A percentile compares a stretch with the other conserved stretches of the same genome.
Conservation (phyloP, 306 rosid genomes). For the Rosa multiflora region DNA sequence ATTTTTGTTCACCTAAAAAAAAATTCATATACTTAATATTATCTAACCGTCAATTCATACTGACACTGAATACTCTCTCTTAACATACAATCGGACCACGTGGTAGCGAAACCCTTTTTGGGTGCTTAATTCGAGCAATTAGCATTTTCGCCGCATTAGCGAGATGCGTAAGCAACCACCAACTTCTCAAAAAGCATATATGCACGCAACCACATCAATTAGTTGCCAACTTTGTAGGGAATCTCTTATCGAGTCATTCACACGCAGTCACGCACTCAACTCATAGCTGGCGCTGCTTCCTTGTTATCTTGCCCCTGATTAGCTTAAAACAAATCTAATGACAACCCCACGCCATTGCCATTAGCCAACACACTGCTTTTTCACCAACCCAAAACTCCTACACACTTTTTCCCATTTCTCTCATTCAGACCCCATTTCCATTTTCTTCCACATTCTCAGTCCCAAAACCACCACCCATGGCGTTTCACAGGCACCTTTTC, state of each 20-base stretch:
- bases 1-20: too few relatives aligned
- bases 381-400: neutral
- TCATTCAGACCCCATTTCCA: neutral
- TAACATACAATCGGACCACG: too few relatives aligned
- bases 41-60: too few relatives aligned
- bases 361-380: neutral
- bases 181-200: too few relatives aligned
- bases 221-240: neutral
- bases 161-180: too few relatives aligned
- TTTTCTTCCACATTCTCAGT: neutral
- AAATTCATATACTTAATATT: too few relatives aligned
- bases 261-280: neutral
- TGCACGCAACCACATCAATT: too few relatives aligned
- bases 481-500: conserved; percentile 43
- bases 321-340: neutral
- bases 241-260: neutral
- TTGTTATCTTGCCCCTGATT: neutral
- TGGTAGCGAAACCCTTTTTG: too few relatives aligned
- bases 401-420: neutral
- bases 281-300: neutral
- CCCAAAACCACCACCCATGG: conserved; percentile 39
- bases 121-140: too few relatives aligned
- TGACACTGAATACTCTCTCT: too few relatives aligned
- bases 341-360: neutral
- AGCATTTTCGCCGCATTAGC: too few relatives aligned